These are phyloP conservation scores for Boletus insuetus DNA, from an alignment of 768 basidiomycete species.

Conservation along the genomic window DNA sequence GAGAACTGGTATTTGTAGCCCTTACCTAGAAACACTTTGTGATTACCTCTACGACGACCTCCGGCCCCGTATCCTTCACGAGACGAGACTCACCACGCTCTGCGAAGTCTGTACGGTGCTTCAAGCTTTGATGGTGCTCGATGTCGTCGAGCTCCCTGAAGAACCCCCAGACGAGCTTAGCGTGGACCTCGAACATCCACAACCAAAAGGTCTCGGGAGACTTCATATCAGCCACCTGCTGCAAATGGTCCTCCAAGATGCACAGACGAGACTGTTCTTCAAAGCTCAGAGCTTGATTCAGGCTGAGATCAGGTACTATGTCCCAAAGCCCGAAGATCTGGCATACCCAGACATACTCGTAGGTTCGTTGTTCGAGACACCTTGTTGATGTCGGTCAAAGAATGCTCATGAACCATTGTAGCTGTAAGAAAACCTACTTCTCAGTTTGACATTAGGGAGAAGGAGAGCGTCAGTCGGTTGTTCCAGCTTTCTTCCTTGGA, in stretches of 20 bases:
- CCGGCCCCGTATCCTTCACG: slow-evolving; percentile 92
- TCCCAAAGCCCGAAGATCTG: slow-evolving; percentile 74
- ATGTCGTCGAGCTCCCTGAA: slow-evolving; percentile 47
- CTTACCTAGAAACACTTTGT: slow-evolving; percentile 87
- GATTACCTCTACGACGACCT: slow-evolving; percentile 95
- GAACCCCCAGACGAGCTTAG: slow-evolving; percentile 34
- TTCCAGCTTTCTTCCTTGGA: slow-evolving; percentile 70
- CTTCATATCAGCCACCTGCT: slow-evolving; percentile 81
- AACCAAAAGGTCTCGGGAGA: slow-evolving; percentile 45
- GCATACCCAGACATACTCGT: slow-evolving; percentile 83
- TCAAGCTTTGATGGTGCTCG: slow-evolving; percentile 93
- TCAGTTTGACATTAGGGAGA: slow-evolving; percentile 54
- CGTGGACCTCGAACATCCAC: slow-evolving; percentile 38
- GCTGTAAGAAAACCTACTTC: slow-evolving; percentile 44
- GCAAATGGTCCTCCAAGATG: slow-evolving; percentile 91
- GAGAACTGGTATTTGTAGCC: slow-evolving; percentile 41
- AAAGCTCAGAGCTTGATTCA: slow-evolving; percentile 92
- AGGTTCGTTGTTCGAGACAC: slow-evolving; percentile 41
- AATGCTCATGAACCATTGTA: slow-evolving; percentile 23
- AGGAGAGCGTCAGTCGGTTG: slow-evolving; percentile 65
- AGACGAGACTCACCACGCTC: slow-evolving; percentile 79
- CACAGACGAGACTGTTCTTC: slow-evolving; percentile 94
- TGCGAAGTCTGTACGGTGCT: slow-evolving; percentile 97
- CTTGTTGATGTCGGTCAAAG: neutral
- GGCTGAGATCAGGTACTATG: slow-evolving; percentile 82